Base-by-base conservation (phyloP, 225 moss, liverwort and hornwort genomes). In the Sphagnum tenellum region DNA sequence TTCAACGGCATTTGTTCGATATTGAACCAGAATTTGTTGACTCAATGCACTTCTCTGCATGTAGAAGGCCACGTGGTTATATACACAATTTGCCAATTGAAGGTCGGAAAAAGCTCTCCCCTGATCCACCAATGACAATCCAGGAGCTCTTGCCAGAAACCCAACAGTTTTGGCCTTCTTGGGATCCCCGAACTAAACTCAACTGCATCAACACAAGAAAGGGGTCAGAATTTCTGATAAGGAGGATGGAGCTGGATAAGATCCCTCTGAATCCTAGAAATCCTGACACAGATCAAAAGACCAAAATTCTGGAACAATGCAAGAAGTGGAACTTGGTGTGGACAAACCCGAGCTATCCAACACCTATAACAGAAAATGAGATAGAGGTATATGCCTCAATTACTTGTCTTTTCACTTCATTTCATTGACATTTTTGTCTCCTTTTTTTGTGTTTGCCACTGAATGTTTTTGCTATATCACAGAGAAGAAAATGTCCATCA, bases 1-100 rank as follows among this genome's bases (percentile, higher is more conserved):
- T 95, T 45, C 59, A 70, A 2, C 64, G 84, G 69, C 94, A 95
- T 48, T 54, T 95, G 0, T 91, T 82, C 48, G 82, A 82, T 61
- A 88, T 94, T 2, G 76, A 75, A 10, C 77, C 91, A 1, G 94
- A 94, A 63, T 89, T 87, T 53, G 91, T 94, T 1, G 89, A 94
- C 60, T 77, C 91, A 7, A 54, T 89, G 57, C 87, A 94, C 70
- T 94, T 94, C 14, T 77, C 94, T 9, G 85, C 82, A 0, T 91
- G 91, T 61, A 72, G 91, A 5, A 78, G 94, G 12, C 87, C 91
- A 3, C 64, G 94, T 3, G 91, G 94, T 0, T 91, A 94, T 60
- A 76, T 94, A 14, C 94, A 94, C 61, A 94, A 94, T 48, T 80
- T 94, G 51, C 94, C 89, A 0, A 72, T 94, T 57, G 80, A 89